Evolutionary conservation across 192 early-diverging fungal species (phyloP).

Genomic region (Piromyces sp.): DNA sequence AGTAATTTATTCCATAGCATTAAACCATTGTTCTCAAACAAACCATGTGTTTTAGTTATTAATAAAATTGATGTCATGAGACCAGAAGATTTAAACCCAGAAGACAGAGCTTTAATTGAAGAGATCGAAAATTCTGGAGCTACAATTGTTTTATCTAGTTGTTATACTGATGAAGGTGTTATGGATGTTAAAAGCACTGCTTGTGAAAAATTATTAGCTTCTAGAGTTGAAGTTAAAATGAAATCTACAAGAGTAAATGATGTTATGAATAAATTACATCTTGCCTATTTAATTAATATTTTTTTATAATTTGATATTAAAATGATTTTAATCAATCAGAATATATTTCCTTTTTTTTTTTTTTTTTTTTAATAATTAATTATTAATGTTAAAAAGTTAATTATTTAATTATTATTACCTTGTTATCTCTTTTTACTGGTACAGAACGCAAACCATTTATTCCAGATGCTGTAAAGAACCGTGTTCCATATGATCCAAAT

Average conservation of each 20-base stretch:
- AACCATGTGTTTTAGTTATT: conserved; percentile 82
- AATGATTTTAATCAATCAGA: too few species aligned
- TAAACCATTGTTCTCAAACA: conserved; percentile 96
- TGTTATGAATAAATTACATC: conserved; percentile 89
- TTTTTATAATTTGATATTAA: too few species aligned
- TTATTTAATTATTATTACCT: too few species aligned
- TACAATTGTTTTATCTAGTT: conserved; percentile 43
- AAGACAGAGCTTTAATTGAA: conserved; percentile 59
- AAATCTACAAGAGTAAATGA: conserved; percentile 69
- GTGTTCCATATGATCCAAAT: conserved; percentile 52
- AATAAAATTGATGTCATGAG: conserved; percentile 89
- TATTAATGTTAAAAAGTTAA: too few species aligned
- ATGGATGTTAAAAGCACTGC: conserved; percentile 87
- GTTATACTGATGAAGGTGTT: conserved; percentile 87
- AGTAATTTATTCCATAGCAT: conserved; percentile 79
- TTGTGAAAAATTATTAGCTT: conserved; percentile 80
- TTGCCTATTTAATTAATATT: too few species aligned
- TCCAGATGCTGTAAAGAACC: conserved; percentile 50
- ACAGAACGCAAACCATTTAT: conserved; percentile 65
- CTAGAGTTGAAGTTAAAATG: conserved; percentile 90
- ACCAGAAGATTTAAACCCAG: conserved; percentile 55
- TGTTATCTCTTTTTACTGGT: too few species aligned
- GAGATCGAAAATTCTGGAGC: conserved; percentile 47
- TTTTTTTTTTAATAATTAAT: too few species aligned
- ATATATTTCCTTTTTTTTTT: too few species aligned